Evolutionary conservation across 2,329 filamentous ascomycete genomes (phyloP), one percentile per base, ranked within the genome.

Genomic region (Lachnellula willkommii): DNA sequence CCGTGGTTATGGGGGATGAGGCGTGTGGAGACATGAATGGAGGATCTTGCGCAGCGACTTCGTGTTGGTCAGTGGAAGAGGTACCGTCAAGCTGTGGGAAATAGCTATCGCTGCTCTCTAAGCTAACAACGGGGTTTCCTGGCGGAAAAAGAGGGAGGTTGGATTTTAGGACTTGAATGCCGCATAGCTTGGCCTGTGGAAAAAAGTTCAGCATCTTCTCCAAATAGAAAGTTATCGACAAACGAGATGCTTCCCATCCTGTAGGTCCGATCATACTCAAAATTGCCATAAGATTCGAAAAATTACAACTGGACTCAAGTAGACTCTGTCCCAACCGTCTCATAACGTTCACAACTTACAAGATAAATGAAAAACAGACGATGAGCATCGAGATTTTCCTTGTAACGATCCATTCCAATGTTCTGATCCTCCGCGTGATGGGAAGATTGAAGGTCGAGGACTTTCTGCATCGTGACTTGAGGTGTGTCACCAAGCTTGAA

Each of bases 191-290:
- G 15, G 15, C 37, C 37, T 40, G 15, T 40, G 8, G 8, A 7
- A 40, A 17, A 32, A 8, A 32, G 28, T 12, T 32, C 9, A 32
- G 28, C 28, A 12, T 11, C 3, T 11, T 11, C 9, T 11, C 11
- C 28, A 32, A 2, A 32, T 32, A 32, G 11, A 32, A 32, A 11
- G 1, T 12, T 4, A 12, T 32, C 9, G 28, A 32, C 9, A 12
- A 32, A 11, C 28, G 28, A 12, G 3, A 32, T 32, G 28, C 9
- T 32, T 32, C 9, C 28, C 28, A 32, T 32, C 43, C 47, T 46
- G 28, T 35, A 43, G 53, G 53, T 50, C 40, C 57, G 57, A 32
- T 12, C 15, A n/a, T 40, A 40, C 15, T 17, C 5, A 40, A 40
- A 40, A 15, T 40, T 40, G 15, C 37, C n/a, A 15, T 40, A 40